Percentiles rank a stretch among this genome's conserved stretches.
Evolutionary conservation across 768 basidiomycete species (phyloP).

Genomic region (Termitomyces sp.): DNA sequence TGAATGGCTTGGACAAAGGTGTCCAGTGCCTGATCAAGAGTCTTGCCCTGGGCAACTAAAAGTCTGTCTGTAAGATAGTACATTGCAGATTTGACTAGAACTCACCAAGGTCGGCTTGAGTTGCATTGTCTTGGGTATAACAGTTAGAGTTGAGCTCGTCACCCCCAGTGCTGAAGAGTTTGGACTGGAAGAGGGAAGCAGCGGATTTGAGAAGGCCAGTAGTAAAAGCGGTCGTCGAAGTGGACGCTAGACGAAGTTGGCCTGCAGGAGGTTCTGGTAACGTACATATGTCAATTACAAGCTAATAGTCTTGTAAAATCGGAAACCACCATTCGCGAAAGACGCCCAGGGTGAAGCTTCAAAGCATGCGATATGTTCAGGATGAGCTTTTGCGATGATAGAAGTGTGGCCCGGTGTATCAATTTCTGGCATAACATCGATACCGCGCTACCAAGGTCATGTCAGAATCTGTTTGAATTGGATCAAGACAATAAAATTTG

Average conservation of each 20-base stretch:
- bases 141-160: slow-evolving; percentile 73
- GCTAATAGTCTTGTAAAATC: neutral
- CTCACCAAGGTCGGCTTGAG: slow-evolving; percentile 46
- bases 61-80: neutral
- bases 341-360: slow-evolving; percentile 51
- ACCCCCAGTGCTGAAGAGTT: slow-evolving; percentile 73
- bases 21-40: slow-evolving; percentile 58
- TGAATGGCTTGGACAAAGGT: slow-evolving; percentile 60
- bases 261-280: slow-evolving; percentile 72
- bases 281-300: neutral
- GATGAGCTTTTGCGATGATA: slow-evolving; percentile 56
- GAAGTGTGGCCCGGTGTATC: slow-evolving; percentile 86
- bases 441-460: slow-evolving; percentile 45
- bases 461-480: neutral
- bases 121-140: slow-evolving; percentile 53
- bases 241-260: slow-evolving; percentile 67
- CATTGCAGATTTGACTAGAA: slow-evolving; percentile 7
- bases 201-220: slow-evolving; percentile 45
- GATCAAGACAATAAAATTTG: neutral
- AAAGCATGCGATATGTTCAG: slow-evolving; percentile 71
- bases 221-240: slow-evolving; percentile 56
- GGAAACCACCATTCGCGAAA: slow-evolving; percentile 44
- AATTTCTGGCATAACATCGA: slow-evolving; percentile 71
- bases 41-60: slow-evolving; percentile 34
- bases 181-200: slow-evolving; percentile 44